phyloP scores from a whole-genome alignment of 768 basidiomycete genomes.

The Serendipita sp. region DNA sequence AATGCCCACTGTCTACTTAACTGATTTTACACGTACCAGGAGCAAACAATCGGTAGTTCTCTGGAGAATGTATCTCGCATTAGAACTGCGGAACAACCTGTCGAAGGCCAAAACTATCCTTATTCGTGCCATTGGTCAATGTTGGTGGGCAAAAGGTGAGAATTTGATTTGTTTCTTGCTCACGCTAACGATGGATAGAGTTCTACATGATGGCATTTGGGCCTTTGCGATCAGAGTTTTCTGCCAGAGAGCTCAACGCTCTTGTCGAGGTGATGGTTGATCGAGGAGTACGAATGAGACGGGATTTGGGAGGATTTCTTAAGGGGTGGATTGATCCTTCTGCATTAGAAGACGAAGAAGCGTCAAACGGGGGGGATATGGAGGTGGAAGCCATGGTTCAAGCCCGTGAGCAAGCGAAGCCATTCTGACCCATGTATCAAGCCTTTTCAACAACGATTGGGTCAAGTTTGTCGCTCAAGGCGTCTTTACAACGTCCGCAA shows the following conservation, averaged over 20 bases:
- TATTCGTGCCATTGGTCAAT: conserved; percentile 59
- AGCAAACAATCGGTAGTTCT: conserved; percentile 46
- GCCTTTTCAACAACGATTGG: not conserved
- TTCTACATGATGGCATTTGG: conserved; percentile 67
- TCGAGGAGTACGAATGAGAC: conserved; percentile 45
- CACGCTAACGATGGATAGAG: conserved; percentile 24
- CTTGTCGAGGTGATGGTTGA: conserved; percentile 66
- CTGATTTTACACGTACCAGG: conserved; percentile 22
- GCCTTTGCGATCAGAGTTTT: conserved; percentile 44
- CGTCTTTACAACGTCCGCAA: conserved; percentile 45
- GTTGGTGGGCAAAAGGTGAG: conserved; percentile 57
- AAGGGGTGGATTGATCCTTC: conserved; percentile 23
- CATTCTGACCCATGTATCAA: not conserved
- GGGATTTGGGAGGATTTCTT: conserved; percentile 41
- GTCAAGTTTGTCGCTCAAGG: conserved; percentile 1
- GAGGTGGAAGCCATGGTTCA: not conserved
- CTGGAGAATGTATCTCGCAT: conserved; percentile 61
- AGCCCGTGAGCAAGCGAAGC: conserved; percentile 1
- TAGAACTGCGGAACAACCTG: conserved; percentile 52
- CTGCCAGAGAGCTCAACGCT: conserved; percentile 36
- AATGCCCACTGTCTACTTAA: not conserved
- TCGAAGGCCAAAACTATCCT: conserved; percentile 51
- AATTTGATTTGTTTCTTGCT: conserved; percentile 10
- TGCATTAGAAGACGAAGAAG: not conserved
- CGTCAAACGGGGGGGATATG: not conserved